phyloP scores from a whole-genome alignment of 176 grass and related monocot genomes.

The Eleusine indica region DNA sequence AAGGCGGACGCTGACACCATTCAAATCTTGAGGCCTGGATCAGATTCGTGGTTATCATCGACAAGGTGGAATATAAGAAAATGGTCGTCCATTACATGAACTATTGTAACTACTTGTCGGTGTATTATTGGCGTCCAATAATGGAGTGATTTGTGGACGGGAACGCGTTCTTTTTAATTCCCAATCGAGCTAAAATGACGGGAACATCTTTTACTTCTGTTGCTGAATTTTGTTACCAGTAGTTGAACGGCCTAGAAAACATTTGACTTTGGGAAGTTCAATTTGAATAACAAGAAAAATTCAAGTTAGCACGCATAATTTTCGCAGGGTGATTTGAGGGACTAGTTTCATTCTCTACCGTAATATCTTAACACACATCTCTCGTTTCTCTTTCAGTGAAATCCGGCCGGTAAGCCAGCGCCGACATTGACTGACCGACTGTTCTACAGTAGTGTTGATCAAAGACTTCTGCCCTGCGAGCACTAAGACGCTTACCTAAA shows the following conservation, averaged over 20 bases:
- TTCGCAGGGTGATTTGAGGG: not conserved
- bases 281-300: not conserved
- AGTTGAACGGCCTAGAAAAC: not conserved
- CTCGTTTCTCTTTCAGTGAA: not conserved
- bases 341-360: not conserved
- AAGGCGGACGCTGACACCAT: not conserved
- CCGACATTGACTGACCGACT: conserved; percentile 16
- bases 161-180: not conserved
- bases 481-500: not conserved
- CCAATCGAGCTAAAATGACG: not conserved
- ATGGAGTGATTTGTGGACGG: not conserved
- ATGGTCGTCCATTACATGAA: not conserved
- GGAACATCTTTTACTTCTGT: not conserved
- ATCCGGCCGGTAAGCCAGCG: not conserved
- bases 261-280: not conserved
- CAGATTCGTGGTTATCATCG: not conserved
- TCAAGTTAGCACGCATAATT: not conserved
- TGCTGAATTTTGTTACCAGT: not conserved
- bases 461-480: not conserved
- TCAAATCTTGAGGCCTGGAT: not conserved
- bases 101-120: not conserved
- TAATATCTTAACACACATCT: conserved; percentile 20
- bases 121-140: not conserved
- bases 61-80: not conserved
- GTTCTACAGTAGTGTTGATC: not conserved